Percentiles rank a stretch among this genome's conserved stretches.
Conservation (phyloP, 139 green algal species). For the Gonium pectorale region DNA sequence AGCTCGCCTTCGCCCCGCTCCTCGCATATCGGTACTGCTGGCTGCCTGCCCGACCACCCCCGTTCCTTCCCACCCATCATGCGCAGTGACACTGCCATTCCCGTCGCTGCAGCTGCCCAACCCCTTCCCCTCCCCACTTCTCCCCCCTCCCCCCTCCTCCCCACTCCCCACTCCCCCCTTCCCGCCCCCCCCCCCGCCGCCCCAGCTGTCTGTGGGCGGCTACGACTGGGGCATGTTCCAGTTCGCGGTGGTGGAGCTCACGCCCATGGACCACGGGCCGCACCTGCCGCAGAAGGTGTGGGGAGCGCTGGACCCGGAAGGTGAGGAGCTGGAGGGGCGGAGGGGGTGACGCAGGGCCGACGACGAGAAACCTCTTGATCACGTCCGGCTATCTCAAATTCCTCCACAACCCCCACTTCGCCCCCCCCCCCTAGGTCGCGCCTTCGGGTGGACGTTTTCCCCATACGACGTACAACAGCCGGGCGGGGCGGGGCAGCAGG, state of each 20-base stretch:
- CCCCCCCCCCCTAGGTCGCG: constrained; percentile 2
- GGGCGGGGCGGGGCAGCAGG: too few species aligned
- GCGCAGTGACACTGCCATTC: neutral
- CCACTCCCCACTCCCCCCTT: neutral
- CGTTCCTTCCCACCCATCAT: too few species aligned
- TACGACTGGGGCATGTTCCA: constrained; percentile 80
- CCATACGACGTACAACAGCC: constrained; percentile 13
- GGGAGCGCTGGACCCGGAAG: constrained; percentile 62
- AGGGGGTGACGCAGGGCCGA: too few species aligned
- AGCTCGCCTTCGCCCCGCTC: too few species aligned
- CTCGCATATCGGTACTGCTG: too few species aligned
- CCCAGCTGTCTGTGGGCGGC: constrained; percentile 58
- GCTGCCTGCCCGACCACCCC: too few species aligned
- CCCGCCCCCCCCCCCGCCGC: too few species aligned
- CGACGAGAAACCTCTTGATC: too few species aligned
- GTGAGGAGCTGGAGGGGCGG: constrained; percentile 20
- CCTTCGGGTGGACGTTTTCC: constrained; percentile 37
- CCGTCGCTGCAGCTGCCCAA: neutral
- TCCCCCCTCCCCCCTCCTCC: neutral
- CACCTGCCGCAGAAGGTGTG: constrained; percentile 59
- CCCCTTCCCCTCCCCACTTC: neutral
- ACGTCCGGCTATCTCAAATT: too few species aligned
- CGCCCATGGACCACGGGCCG: constrained; percentile 7
- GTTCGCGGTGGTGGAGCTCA: constrained; percentile 59
- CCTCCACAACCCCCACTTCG: too few species aligned